A percentile compares a stretch with the other conserved stretches of the same genome.
Evolutionary conservation across 2,329 filamentous ascomycete genomes (phyloP).

Genomic region (Pseudogymnoascus sp.): DNA sequence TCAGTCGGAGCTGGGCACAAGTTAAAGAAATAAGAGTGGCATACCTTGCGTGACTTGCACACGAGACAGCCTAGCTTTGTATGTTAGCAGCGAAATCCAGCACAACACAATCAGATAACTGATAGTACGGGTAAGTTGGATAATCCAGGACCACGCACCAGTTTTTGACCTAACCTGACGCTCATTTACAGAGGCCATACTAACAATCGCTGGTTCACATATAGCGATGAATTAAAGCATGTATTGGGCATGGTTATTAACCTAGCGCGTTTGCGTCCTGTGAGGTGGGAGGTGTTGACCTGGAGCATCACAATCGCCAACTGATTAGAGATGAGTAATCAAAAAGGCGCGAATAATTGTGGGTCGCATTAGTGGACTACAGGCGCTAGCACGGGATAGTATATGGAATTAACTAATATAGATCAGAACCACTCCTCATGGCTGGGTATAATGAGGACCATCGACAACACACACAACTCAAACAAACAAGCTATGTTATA

Average conservation of each 20-base stretch:
- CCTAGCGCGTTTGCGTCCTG: no score
- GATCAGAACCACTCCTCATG: not conserved
- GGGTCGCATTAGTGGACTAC: no score
- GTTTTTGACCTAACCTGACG: not conserved
- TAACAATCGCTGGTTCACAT: not conserved
- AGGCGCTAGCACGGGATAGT: not conserved
- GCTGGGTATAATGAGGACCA: not conserved
- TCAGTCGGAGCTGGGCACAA: not conserved
- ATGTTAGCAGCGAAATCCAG: not conserved
- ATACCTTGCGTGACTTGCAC: slow-evolving; percentile 3
- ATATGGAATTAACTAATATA: not conserved
- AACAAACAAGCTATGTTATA: not conserved
- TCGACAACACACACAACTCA: not conserved
- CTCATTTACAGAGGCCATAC: not conserved
- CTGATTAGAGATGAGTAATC: no score
- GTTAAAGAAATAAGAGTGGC: not conserved
- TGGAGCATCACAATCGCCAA: no score
- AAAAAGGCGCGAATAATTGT: no score
- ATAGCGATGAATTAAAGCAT: not conserved
- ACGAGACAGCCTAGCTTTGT: not conserved
- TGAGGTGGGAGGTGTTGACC: no score
- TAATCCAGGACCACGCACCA: not conserved
- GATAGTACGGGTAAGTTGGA: not conserved
- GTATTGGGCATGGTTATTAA: no score
- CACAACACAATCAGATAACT: not conserved